Base-by-base conservation (phyloP, 2,329 filamentous ascomycete genomes). In the Periglandula ipomoeae region DNA sequence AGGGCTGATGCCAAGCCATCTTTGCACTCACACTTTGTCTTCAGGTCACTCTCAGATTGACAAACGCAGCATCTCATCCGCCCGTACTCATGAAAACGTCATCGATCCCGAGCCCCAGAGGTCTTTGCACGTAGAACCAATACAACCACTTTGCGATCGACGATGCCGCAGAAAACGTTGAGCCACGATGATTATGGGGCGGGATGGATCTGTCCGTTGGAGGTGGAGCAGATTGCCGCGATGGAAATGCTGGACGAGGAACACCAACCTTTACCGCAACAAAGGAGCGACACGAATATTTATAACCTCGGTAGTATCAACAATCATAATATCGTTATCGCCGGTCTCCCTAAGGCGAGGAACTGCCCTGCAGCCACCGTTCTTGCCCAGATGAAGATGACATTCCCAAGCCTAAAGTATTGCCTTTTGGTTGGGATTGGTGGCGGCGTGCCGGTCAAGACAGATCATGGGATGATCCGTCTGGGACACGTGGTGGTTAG, bases 321-420 rank as follows among this genome's bases (percentile, higher is more conserved):
- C 10, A 47, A 49, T 5, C 64, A 67, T 44, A 63, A 63, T 46
- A 58, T 67, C 20, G 60, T 66, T 13, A 54, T 68, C 22, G 60
- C 58, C 2, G 53, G 54, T 32, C 50, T 68, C 2, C 63, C 64
- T 4, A 52, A 57, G n/a, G 56, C 63, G 58, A 48, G 65, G 59
- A 37, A 62, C 47, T 34, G 48, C 44, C 5, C 64, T 13, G 65
- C 66, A 6, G 56, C 65, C 9, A 50, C 48, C 1, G 60, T 69
- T 2, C 61, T 62, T 7, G 54, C 52, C 38, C 56, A 65, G 46
- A 63, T 70, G 60, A 46, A 59, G 35, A 54, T 53, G 26, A 63
- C 53, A 30, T 70, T 70, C 44, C 57, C 61, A 0, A 62, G 63
- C 22, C 30, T 59, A 10, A 52, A 51, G 20, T 54, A 52, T 23